phyloP scores from a whole-genome alignment of 2,329 filamentous ascomycete species.

The Apiospora hydei region DNA sequence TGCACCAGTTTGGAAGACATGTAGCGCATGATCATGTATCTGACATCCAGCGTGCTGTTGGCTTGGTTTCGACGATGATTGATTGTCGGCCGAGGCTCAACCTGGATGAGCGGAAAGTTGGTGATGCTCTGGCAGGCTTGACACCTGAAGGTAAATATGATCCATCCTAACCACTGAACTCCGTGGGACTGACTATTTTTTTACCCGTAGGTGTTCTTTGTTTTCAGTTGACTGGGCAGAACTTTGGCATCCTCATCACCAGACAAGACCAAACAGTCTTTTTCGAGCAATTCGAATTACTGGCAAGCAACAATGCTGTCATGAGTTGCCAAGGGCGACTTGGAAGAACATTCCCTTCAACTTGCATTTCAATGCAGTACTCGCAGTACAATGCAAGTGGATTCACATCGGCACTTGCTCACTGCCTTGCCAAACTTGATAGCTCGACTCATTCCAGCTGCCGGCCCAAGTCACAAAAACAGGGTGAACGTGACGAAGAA shows the following conservation, averaged over 20 bases:
- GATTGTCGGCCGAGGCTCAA: background rate
- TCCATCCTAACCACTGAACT: background rate
- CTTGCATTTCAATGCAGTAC: conserved; percentile 20
- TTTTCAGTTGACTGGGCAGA: conserved; percentile 22
- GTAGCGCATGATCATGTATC: background rate
- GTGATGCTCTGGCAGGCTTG: background rate
- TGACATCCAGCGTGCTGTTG: background rate
- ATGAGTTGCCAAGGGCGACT: conserved; percentile 24
- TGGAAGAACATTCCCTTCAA: conserved; percentile 13
- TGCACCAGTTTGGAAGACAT: background rate
- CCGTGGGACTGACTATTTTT: background rate
- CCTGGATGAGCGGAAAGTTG: background rate
- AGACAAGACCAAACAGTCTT: background rate
- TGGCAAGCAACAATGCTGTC: conserved; percentile 19
- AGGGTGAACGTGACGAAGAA: conserved; percentile 10
- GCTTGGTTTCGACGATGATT: conserved; percentile 9
- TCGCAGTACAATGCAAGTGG: background rate
- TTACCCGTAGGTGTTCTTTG: conserved; percentile 3
- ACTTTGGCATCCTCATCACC: conserved; percentile 24
- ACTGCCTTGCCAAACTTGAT: conserved; percentile 17
- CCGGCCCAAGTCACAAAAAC: background rate
- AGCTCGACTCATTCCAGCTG: conserved; percentile 16
- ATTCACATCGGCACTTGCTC: conserved; percentile 7
- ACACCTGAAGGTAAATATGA: background rate
- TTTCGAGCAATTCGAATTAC: conserved; percentile 24